Base-by-base conservation (phyloP, 371 early-diverging fungal genomes). In the Fennellomyces sp. region DNA sequence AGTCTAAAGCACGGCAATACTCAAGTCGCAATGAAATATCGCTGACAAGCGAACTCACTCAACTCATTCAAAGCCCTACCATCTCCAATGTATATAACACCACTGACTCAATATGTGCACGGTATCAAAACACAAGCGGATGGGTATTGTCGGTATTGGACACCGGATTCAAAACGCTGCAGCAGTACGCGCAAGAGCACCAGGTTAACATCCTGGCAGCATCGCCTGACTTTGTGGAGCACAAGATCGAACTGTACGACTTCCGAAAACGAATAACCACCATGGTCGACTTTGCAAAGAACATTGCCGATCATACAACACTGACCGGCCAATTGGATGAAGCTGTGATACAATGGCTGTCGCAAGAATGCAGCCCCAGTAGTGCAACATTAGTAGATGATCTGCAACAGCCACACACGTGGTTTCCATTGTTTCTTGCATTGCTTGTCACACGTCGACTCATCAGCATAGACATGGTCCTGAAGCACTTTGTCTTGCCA, bases 341-440 rank as follows among this genome's bases (percentile, higher is more conserved):
- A n/a, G 58, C 58, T 8, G 60, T 80, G 15, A 60, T 65, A 8
- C 55, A 67, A 25, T 78, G 78, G 78, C 64, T 78, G 13, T 60
- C 58, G 5, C 36, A 52, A 19, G 50, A 64, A 11, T 62, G 60
- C 48, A 61, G 45, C 41, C 53, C 66, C 23, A n/a, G 25, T 2
- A 62, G 58, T 27, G 56, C 64, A 19, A 52, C 65, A 13, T 47
- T 64, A 1, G 28, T 67, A 1, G 64, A 69, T 21, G 73, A 75
- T 17, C 68, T 78, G 68, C 53, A 69, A 26, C 61, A 73, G 29
- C 55, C 63, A 2, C 55, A 72, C 10, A 68, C 78, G 3, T 85
- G 85, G 85, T 62, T 82, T 2, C 70, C 81, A 8, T 61, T 76
- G 11, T 83, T 85, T 54, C 67, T 85, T 28, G 64, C 74, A 1